phyloP scores from a whole-genome alignment of 2,329 filamentous ascomycete genomes.

The Exophiala mesophila region DNA sequence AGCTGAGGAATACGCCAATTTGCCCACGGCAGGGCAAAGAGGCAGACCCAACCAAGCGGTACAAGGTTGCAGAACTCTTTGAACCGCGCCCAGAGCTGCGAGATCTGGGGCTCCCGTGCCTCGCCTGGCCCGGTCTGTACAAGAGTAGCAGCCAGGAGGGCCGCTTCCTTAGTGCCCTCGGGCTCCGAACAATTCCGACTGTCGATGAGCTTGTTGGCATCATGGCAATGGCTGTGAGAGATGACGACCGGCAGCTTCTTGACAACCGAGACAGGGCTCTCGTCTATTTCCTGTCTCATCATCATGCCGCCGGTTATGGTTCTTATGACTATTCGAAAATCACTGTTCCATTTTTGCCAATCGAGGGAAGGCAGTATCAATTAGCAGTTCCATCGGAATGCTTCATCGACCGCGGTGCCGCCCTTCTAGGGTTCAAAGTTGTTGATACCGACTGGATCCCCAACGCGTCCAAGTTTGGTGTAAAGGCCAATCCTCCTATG shows the following conservation, averaged over 20 bases:
- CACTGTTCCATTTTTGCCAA: constrained; percentile 62
- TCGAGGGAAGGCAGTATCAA: constrained; percentile 56
- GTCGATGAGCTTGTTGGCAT: constrained; percentile 71
- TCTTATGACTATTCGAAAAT: constrained; percentile 55
- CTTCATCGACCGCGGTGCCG: constrained; percentile 73
- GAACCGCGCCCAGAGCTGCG: constrained; percentile 70
- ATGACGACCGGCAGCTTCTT: constrained; percentile 35
- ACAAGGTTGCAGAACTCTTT: constrained; percentile 73
- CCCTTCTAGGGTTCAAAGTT: constrained; percentile 75
- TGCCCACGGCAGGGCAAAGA: constrained; percentile 68
- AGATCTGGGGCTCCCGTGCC: constrained; percentile 65
- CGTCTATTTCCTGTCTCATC: constrained; percentile 76
- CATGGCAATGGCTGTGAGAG: constrained; percentile 61
- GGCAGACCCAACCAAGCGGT: constrained; percentile 49
- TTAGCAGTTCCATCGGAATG: constrained; percentile 71
- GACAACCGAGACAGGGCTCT: constrained; percentile 64
- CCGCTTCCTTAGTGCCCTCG: constrained; percentile 66
- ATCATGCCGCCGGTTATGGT: constrained; percentile 71
- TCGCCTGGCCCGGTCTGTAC: constrained; percentile 77
- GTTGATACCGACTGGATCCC: constrained; percentile 69
- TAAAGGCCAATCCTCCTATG: constrained; percentile 75
- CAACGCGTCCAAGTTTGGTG: constrained; percentile 81
- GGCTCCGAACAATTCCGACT: constrained; percentile 66
- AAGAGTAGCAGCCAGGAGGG: constrained; percentile 64
- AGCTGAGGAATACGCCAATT: constrained; percentile 71